phyloP scores from a whole-genome alignment of 2,329 filamentous ascomycete species.

The Alternaria ethzedia region DNA sequence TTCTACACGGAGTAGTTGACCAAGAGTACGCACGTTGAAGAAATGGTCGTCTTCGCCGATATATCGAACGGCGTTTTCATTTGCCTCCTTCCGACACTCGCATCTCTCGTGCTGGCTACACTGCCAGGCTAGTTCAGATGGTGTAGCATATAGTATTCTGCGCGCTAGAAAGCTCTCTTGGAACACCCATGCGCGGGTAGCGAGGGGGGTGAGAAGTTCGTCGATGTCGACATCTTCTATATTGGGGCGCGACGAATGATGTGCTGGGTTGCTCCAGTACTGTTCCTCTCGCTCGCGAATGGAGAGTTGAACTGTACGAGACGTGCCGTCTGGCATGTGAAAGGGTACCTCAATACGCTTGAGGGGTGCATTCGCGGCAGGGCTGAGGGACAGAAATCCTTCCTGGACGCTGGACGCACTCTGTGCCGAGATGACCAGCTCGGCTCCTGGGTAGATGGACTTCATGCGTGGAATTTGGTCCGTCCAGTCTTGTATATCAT shows the following conservation, averaged over 20 bases:
- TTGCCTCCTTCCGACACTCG: not conserved
- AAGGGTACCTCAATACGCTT: not conserved
- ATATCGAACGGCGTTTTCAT: not conserved
- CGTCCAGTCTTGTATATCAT: not conserved
- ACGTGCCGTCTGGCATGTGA: not conserved
- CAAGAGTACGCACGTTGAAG: not conserved
- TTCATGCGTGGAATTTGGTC: slow-evolving; percentile 1
- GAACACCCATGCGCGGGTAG: not conserved
- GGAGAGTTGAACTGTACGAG: not conserved
- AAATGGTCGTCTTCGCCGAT: not conserved
- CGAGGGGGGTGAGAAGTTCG: not conserved
- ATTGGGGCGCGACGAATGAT: not conserved
- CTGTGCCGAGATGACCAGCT: slow-evolving; percentile 1
- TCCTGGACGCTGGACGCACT: not conserved
- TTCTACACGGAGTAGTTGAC: not conserved
- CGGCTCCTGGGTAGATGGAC: not conserved
- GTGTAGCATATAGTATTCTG: slow-evolving; percentile 3
- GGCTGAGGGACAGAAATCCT: not conserved
- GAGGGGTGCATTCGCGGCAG: not conserved
- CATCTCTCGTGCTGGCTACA: not conserved
- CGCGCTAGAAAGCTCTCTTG: not conserved
- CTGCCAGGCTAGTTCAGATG: slow-evolving; percentile 1
- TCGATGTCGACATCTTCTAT: not conserved
- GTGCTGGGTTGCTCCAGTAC: not conserved
- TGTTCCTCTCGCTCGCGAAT: not conserved